These are phyloP conservation scores for Echria macrotheca DNA, from an alignment of 495 filamentous ascomycete genomes.

Conservation along the genomic window DNA sequence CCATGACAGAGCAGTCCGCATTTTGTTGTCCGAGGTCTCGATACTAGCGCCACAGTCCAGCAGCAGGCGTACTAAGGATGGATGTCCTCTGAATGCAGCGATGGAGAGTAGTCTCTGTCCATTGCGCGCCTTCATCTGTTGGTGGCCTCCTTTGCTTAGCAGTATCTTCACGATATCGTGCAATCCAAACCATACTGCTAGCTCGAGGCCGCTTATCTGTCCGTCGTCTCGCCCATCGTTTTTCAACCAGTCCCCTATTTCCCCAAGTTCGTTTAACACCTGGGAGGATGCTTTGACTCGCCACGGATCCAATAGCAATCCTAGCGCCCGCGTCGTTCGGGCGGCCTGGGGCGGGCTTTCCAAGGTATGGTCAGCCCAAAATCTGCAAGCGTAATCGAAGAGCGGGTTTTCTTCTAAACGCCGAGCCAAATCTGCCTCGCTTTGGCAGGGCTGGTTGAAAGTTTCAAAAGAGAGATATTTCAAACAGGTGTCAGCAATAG, in stretches of 20 bases:
- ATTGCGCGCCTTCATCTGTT: not conserved
- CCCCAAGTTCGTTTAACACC: constrained; percentile 13
- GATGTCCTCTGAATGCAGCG: not conserved
- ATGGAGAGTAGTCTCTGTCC: not conserved
- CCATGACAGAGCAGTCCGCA: constrained; percentile 15
- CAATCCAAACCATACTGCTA: not conserved
- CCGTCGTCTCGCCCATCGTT: not conserved
- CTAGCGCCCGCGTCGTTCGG: too few relatives aligned
- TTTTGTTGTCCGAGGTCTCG: constrained; percentile 3
- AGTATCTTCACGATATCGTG: not conserved
- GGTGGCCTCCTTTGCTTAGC: not conserved
- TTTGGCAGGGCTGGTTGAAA: constrained; percentile 29
- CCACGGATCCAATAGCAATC: not conserved
- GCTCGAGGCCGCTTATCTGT: not conserved
- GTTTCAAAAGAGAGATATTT: constrained; percentile 40
- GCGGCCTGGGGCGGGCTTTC: not conserved
- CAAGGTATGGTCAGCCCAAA: constrained; percentile 44
- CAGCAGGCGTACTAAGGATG: not conserved
- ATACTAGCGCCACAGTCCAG: not conserved
- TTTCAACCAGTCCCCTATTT: constrained; percentile 11
- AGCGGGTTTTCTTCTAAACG: constrained; percentile 29
- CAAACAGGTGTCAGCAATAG: constrained; percentile 36
- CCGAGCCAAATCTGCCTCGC: constrained; percentile 20
- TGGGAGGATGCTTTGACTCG: constrained; percentile 18
- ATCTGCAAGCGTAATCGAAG: constrained; percentile 35